phyloP scores from a whole-genome alignment of 2,329 filamentous ascomycete species.

The Botrytis pseudocinerea region DNA sequence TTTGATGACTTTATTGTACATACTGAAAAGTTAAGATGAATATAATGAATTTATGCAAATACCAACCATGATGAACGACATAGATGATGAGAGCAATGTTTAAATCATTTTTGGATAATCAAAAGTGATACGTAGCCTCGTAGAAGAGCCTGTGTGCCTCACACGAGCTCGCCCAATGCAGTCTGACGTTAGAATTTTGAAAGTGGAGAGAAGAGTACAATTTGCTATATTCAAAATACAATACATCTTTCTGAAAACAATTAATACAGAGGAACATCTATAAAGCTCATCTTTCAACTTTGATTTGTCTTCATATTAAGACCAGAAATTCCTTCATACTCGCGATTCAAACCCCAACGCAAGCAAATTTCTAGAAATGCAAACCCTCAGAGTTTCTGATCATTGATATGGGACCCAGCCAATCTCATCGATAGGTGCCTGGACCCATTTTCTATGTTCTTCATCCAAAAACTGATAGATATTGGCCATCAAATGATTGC shows the following conservation, averaged over 20 bases:
- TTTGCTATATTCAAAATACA: not conserved
- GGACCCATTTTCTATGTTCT: slow-evolving; percentile 41
- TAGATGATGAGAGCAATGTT: not conserved
- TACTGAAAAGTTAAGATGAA: not conserved
- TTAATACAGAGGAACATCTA: not conserved
- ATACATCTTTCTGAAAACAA: not conserved
- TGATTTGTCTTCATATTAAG: not conserved
- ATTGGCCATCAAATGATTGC: slow-evolving; percentile 37
- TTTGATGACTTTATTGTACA: not conserved
- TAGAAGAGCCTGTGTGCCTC: not conserved
- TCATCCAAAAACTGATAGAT: slow-evolving; percentile 40
- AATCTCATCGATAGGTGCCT: slow-evolving; percentile 33
- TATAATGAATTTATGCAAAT: not conserved
- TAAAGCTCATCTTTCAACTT: not conserved
- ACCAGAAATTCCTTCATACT: not conserved
- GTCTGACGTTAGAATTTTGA: not conserved
- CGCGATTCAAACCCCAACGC: not conserved
- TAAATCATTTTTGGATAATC: not conserved
- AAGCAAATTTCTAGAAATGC: not conserved
- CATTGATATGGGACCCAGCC: slow-evolving; percentile 25
- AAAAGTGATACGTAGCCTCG: not conserved
- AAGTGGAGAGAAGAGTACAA: not conserved
- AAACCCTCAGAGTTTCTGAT: not conserved
- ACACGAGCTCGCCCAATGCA: not conserved
- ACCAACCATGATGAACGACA: not conserved